Base-by-base conservation (phyloP, 1,284 basidiomycete species). In the Ustilago shanxiensis region DNA sequence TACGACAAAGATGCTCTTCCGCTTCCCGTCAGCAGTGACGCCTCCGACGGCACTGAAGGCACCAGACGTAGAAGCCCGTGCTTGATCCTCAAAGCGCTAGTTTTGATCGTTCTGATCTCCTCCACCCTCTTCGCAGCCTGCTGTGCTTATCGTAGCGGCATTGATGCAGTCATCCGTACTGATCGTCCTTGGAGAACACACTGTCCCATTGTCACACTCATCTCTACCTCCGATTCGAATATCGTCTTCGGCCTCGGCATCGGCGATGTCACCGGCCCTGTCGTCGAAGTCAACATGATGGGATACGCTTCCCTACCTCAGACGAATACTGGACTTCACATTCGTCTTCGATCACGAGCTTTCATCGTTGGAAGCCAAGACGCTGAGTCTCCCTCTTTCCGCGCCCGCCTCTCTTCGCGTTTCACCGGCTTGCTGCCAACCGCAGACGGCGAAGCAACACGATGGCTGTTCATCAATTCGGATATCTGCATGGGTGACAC, bases 401-500 rank as follows among this genome's bases (percentile, higher is more conserved):
- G 20, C 13, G 18, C 60, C 9, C 61, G 49, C 18, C 60, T 67
- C 26, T 26, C 49, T 1, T 28, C 45, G 6, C 55, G 67, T 9
- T 56, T 63, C 53, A 59, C 60, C 20, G 65, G 51, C 56, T 61
- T 77, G 41, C 44, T 77, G 29, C 66, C 75, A 2, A 76, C 77
- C 20, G 77, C 77, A 4, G 74, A 77, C 49, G 77, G 77, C 8
- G 51, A 53, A 24, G 62, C 66, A 16, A 44, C 22, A 61, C 89
- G 92, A 24, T 86, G 93, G 70, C 89, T 93, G 2, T 91, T 93
- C 83, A 90, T 94, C 85, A 93, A 93, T 79, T 89, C 92, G 24
- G 91, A 91, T 90, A 70, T 69, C 85, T 80, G 86, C 60, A 83
- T 81, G 81, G 93, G 93, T 20, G 93, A 94, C 83, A 91, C 90